Evolutionary conservation across 768 basidiomycete species (phyloP).

Genomic region (Hemileccinum rubropunctum): DNA sequence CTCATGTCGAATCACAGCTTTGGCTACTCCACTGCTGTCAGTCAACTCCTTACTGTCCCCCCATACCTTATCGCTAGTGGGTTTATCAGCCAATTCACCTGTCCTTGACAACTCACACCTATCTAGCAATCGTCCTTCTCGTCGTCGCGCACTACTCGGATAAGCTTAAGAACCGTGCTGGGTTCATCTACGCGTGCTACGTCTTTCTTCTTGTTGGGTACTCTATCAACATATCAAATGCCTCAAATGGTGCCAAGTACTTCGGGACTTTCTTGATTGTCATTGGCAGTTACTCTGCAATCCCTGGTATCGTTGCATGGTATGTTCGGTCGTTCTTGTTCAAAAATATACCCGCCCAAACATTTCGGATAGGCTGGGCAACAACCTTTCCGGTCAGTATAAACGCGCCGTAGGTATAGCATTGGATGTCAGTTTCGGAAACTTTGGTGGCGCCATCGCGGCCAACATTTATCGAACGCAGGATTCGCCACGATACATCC

Average conservation of each 20-base stretch:
- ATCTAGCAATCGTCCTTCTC: constrained; percentile 49
- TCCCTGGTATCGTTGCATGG: constrained; percentile 65
- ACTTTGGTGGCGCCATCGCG: constrained; percentile 63
- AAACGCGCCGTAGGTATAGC: constrained; percentile 71
- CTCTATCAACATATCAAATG: constrained; percentile 58
- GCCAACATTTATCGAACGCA: constrained; percentile 57
- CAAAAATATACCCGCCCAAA: fast-evolving
- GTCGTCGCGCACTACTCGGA: constrained; percentile 60
- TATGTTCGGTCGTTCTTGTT: constrained; percentile 27
- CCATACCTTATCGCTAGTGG: constrained; percentile 63
- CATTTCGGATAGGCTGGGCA: constrained; percentile 44
- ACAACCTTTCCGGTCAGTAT: constrained; percentile 60
- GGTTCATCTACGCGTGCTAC: constrained; percentile 55
- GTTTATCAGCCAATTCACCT: constrained; percentile 17
- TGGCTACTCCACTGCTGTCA: constrained; percentile 53
- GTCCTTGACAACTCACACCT: not conserved
- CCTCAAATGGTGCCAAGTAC: constrained; percentile 56
- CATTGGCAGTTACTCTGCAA: constrained; percentile 52
- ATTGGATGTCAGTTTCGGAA: constrained; percentile 49
- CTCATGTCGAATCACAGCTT: constrained; percentile 40
- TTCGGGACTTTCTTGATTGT: constrained; percentile 72
- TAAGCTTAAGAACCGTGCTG: constrained; percentile 48
- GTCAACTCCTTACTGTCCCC: constrained; percentile 66
- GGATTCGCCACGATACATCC: constrained; percentile 57
- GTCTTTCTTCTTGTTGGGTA: constrained; percentile 56